Base-by-base conservation (phyloP, 257 asterid species). In the Galeopsis tetrahit region DNA sequence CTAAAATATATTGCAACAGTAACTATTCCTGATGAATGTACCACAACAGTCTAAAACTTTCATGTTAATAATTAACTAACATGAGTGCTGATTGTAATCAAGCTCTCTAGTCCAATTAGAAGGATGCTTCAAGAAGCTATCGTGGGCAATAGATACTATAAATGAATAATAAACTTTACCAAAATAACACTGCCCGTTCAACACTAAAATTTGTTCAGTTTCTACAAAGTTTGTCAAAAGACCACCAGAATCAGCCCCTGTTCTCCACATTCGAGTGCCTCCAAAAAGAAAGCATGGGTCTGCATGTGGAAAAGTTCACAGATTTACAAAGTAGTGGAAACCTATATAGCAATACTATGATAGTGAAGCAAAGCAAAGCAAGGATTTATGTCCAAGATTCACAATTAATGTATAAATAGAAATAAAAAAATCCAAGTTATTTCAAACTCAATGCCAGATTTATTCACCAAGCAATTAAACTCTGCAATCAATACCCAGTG, bases 261-360 rank as follows among this genome's bases (percentile, higher is more conserved):
- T 92, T 82, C 92, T 87, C 99, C 99, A 95, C 99, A 95, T 85
- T 73, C 98, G 84, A 65, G 98, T 95, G 69, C 99, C 99, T 95
- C 80, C 61, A 77, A 42, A 77, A 68, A 92, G 84, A 81, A 88
- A 92, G 44, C 89, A 90, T 72, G 97, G 96, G 73, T 92, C 99
- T 59, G 96, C 98, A 98, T 92, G 88, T n/a, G 15, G 35, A 48
- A 61, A 34, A 62, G 73, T 17, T 10, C 33, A 57, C 36, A 21
- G 28, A 40, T 43, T 40, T 48, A 70, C 34, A 31, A 67, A 52
- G 44, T 59, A 34, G 68, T 69, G 32, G 49, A 31, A 39, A 43
- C 52, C 49, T 36, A 56, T 8, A 49, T 8, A 8, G 31, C 38
- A 28, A 56, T 3, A 10, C 46, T n/a, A 58, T 2, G 11, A 38